These are phyloP conservation scores for Aspergillus amoenus DNA, from an alignment of 2,329 filamentous ascomycete species.

Conservation along the genomic window DNA sequence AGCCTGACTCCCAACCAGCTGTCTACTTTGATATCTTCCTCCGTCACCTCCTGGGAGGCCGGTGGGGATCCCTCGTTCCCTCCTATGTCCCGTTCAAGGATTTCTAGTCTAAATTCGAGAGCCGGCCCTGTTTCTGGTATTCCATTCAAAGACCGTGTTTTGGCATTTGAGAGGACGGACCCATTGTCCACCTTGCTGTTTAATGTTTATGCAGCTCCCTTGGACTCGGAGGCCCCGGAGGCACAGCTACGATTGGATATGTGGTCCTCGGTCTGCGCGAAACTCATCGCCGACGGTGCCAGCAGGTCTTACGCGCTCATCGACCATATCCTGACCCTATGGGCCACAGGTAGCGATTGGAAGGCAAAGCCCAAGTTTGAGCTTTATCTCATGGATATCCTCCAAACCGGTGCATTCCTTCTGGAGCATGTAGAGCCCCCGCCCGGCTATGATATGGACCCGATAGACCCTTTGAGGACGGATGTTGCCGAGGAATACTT, in stretches of 20 bases:
- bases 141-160: constrained; percentile 74
- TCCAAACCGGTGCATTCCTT: constrained; percentile 89
- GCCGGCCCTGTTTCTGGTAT: constrained; percentile 49
- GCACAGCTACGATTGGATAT: constrained; percentile 76
- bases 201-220: constrained; percentile 84
- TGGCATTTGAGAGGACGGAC: constrained; percentile 87
- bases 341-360: constrained; percentile 85
- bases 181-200: constrained; percentile 81
- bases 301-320: constrained; percentile 77
- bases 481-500: constrained; percentile 87
- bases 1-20: constrained; percentile 75
- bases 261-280: constrained; percentile 85
- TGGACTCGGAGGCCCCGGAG: constrained; percentile 77
- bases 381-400: constrained; percentile 89
- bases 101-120: constrained; percentile 48
- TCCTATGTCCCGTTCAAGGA: constrained; percentile 57
- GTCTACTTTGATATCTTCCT: constrained; percentile 71
- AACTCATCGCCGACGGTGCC: constrained; percentile 74
- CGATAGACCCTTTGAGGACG: constrained; percentile 68
- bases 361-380: constrained; percentile 86
- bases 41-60: constrained; percentile 75
- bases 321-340: constrained; percentile 80
- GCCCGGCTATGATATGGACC: constrained; percentile 67
- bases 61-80: constrained; percentile 77
- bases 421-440: constrained; percentile 82